Evolutionary conservation across 2,329 filamentous ascomycete species (phyloP), one percentile per base, ranked within the genome.

Genomic region (Tolypocladium endophyticum): DNA sequence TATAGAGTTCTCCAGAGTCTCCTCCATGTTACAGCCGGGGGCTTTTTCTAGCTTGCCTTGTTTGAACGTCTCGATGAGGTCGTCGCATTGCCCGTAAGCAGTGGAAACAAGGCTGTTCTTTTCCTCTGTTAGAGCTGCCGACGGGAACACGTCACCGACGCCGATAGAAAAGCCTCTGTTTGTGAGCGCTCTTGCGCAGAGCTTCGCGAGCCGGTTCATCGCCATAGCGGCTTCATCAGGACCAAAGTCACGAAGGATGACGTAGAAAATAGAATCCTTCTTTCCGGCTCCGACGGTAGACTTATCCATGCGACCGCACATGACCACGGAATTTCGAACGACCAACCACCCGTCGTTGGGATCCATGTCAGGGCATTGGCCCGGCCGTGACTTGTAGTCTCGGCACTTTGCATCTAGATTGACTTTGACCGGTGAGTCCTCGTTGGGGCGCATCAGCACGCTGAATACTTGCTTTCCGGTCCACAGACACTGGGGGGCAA

Each of bases 281-380:
- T 97, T 97, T 67, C 94, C 94, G 7, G 90, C 87, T 66, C 94
- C 94, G n/a, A 99, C 90, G 0, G 92, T 97, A 1, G 90, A 89
- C 75, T 99, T 99, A 78, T 99, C 94, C 92, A 97, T 97, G 61
- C 88, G 84, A 62, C 94, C 94, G 70, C 93, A 97, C 90, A 99
- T 96, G 62, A 97, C 87, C 72, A 97, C 92, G 0, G 93, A 97
- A 71, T 99, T 97, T 60, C 93, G 89, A 63, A 99, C 88, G 18
- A 96, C 91, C 12, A 99, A 79, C 83, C 90, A 97, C 9, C 88
- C 87, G 72, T 99, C 94, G 65, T 94, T 90, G 20, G 89, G 85
- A 68, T 93, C 90, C 76, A 96, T 87, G 64, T 90, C 87, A 1
- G 87, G 85, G 53, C 74, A 76, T 62, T 77, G 77, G 1, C 81